A percentile compares a stretch with the other conserved stretches of the same genome.
Evolutionary conservation across 805 yeast genomes (phyloP).

Genomic region (Cyberlindnera suaveolens): DNA sequence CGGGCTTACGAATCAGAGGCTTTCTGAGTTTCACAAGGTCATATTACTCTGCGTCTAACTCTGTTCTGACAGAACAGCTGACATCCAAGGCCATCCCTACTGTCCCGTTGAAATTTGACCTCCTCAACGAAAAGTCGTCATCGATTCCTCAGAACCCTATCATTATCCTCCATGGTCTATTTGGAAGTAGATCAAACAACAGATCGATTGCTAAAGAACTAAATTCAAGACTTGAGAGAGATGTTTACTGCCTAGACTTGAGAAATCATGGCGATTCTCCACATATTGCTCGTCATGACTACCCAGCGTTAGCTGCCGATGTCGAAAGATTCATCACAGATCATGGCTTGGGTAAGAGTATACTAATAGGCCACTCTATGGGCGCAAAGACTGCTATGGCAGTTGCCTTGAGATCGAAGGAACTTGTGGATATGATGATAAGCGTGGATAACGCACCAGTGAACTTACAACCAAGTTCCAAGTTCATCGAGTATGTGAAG

Average conservation of each 20-base stretch:
- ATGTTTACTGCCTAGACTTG: conserved; percentile 67
- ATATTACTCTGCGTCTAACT: conserved; percentile 1
- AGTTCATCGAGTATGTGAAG: conserved; percentile 61
- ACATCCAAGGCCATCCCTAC: conserved; percentile 37
- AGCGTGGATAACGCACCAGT: conserved; percentile 91
- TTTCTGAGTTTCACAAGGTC: neutral
- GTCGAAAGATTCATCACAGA: conserved; percentile 61
- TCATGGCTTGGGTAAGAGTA: conserved; percentile 37
- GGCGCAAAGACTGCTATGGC: conserved; percentile 97
- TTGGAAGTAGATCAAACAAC: conserved; percentile 80
- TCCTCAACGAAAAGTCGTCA: conserved; percentile 27
- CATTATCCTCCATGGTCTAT: conserved; percentile 79
- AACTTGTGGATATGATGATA: conserved; percentile 53
- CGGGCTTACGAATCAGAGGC: no score
- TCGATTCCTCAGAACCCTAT: conserved; percentile 46
- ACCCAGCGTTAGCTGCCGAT: conserved; percentile 78
- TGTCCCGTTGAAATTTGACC: conserved; percentile 51
- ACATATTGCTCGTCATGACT: conserved; percentile 62
- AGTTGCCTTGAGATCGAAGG: conserved; percentile 61
- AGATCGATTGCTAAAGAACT: conserved; percentile 67
- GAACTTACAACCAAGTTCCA: conserved; percentile 46
- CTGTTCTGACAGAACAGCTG: conserved; percentile 22
- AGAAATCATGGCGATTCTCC: conserved; percentile 95
- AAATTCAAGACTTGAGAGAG: conserved; percentile 41
- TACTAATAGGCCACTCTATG: conserved; percentile 79